Base-by-base conservation (phyloP, 257 asterid genomes). In the Perilla frutescens region DNA sequence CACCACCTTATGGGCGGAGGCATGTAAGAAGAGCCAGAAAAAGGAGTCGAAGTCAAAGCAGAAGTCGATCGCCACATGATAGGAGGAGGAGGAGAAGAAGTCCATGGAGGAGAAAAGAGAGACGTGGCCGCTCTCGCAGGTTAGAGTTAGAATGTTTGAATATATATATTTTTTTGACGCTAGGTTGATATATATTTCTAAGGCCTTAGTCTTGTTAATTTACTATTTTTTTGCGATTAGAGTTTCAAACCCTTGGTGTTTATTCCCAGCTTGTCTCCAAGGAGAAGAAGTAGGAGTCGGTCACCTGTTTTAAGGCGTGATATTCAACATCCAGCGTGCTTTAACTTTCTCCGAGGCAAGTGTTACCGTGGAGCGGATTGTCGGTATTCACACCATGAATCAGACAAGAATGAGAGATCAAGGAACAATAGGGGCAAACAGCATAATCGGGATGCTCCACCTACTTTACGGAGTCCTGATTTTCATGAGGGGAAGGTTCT, bases 301-400 rank as follows among this genome's bases (percentile, higher is more conserved):
- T 82, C 98, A 3, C 97, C 97, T 64, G 75, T 80, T 69, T 32
- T 50, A 44, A 74, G 90, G 84, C 88, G 80, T 56, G 86, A 82
- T 58, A 73, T 57, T 62, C 87, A 76, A 26, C 73, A 57, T 77
- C 75, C 82, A 39, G 84, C 77, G 45, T 94, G 99, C 89, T 87
- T 85, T 73, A 85, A 85, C 81, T 87, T 88, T 82, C 75, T 66
- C 57, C 85, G 82, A 70, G 99, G 97, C 40, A 94, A 78, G 82
- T 94, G 99, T 77, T 85, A 94, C 78, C 92, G 93, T 75, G 99
- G 97, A 65, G 81, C 92, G 63, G 68, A 79, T 57, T 94, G 99
- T 80, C 87, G 96, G 50, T 91, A 81, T 82, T 72, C 80, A 67
- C 99, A 94, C 84, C 83, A 77, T 68, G 87, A 84, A 74, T 40